A percentile compares a stretch with the other conserved stretches of the same genome.
Evolutionary conservation across 306 rosid genomes (phyloP).

Genomic region (Senna tora): DNA sequence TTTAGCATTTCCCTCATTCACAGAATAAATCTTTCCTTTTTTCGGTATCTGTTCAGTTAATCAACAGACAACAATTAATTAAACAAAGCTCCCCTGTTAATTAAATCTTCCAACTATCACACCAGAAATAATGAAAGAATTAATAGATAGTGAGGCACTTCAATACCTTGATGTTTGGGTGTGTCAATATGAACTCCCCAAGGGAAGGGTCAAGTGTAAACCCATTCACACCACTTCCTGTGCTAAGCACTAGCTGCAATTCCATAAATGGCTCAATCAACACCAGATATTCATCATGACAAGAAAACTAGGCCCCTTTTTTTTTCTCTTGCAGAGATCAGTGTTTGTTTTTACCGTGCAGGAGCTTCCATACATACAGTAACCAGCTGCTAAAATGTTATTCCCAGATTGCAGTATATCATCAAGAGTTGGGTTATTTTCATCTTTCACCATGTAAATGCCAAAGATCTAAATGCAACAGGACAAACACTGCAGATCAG

Average conservation of each 20-base stretch:
- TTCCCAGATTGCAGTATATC: constrained; percentile 87
- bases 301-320: too few relatives aligned
- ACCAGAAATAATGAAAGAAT: neutral
- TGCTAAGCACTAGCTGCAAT: constrained; percentile 77
- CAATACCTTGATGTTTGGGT: constrained; percentile 83
- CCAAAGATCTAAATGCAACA: constrained; percentile 72
- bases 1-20: constrained; percentile 94
- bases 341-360: constrained; percentile 70
- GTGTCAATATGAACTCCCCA: constrained; percentile 97
- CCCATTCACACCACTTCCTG: constrained; percentile 85
- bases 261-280: too few relatives aligned
- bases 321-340: constrained; percentile 5
- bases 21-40: constrained; percentile 86
- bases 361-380: constrained; percentile 98
- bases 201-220: constrained; percentile 96
- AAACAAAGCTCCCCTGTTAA: neutral
- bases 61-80: constrained; percentile 10
- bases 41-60: constrained; percentile 71
- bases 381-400: constrained; percentile 84
- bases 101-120: constrained; percentile 8
- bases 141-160: too few relatives aligned
- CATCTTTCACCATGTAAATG: constrained; percentile 65
- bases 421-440: constrained; percentile 51
- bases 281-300: too few relatives aligned
- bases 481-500: constrained; percentile 15